Evolutionary conservation across 2,329 filamentous ascomycete species (phyloP), one percentile per base, ranked within the genome.

Genomic region (Cladophialophora carrionii): DNA sequence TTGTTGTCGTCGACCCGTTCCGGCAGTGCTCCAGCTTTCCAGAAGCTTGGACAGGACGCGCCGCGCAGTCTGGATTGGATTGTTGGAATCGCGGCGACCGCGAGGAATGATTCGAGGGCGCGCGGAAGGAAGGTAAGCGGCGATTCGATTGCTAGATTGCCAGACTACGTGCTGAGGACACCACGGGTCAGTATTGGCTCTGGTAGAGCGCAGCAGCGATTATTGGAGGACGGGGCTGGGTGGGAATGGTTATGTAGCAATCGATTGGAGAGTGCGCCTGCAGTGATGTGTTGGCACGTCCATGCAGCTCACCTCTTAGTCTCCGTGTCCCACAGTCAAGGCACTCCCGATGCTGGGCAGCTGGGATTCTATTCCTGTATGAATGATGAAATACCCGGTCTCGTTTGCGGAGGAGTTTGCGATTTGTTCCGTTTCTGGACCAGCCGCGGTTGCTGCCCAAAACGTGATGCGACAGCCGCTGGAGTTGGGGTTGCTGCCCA

Each of bases 301-400:
- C 67, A 68, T 70, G 67, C 68, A 66, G 68, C 70, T 70, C 65
- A 71, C 68, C 68, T 68, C 34, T 60, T 65, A 65, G 66, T 65
- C n/a, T 65, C 59, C 63, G 64, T 54, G 52, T 69, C 64, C 64
- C 67, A 69, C 64, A 51, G 49, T 55, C 46, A 65, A 65, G 57
- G 51, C 43, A 37, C 56, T 52, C 54, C 51, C 61, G 62, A 60
- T 54, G 51, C 66, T 63, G 59, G 65, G 55, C 20, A 52, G 32
- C 56, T 54, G 52, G 17, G 26, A 41, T 41, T 70, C 69, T 71
- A 70, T 71, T 70, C 62, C 64, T 63, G 69, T 69, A 62, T 51
- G 48, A 22, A 56, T 61, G 51, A 58, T 55, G 55, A 32, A 61
- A 64, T 53, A 34, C 49, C 37, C 29, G 54, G 32, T 37, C 31